phyloP scores from a whole-genome alignment of 169 alveolate species.

The Theileria parva region DNA sequence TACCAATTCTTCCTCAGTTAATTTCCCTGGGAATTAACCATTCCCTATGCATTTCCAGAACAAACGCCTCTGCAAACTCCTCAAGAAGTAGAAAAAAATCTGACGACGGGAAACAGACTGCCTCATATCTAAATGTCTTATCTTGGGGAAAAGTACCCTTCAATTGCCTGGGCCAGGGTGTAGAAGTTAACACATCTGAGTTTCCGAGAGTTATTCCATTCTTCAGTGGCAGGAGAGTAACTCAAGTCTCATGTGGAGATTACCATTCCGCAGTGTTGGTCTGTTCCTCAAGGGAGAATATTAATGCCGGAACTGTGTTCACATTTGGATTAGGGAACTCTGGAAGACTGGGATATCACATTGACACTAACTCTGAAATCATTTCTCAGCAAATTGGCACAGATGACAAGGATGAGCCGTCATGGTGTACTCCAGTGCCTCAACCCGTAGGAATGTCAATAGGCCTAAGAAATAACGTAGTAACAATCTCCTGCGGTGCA shows the following conservation, averaged over 20 bases:
- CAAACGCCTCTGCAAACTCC: background rate
- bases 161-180: slow-evolving; percentile 73
- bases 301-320: slow-evolving; percentile 71
- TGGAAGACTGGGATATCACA: slow-evolving; percentile 75
- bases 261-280: slow-evolving; percentile 73
- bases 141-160: slow-evolving; percentile 63
- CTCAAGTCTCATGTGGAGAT: slow-evolving; percentile 68
- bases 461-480: slow-evolving; percentile 55
- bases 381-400: background rate
- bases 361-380: background rate
- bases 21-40: slow-evolving; percentile 62
- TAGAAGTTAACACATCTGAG: slow-evolving; percentile 46
- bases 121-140: slow-evolving; percentile 31
- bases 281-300: slow-evolving; percentile 33
- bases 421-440: slow-evolving; percentile 82
- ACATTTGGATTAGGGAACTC: slow-evolving; percentile 79
- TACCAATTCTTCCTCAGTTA: slow-evolving; percentile 10
- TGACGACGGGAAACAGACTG: background rate
- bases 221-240: slow-evolving; percentile 59
- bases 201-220: slow-evolving; percentile 59
- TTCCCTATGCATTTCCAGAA: slow-evolving; percentile 55
- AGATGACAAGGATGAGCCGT: slow-evolving; percentile 40
- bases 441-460: slow-evolving; percentile 68
- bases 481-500: slow-evolving; percentile 79
- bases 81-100: background rate